A percentile compares a stretch with the other conserved stretches of the same genome.
Evolutionary conservation across 192 early-diverging fungal genomes (phyloP).

Genomic region (Thoreauomyces humboldtii): DNA sequence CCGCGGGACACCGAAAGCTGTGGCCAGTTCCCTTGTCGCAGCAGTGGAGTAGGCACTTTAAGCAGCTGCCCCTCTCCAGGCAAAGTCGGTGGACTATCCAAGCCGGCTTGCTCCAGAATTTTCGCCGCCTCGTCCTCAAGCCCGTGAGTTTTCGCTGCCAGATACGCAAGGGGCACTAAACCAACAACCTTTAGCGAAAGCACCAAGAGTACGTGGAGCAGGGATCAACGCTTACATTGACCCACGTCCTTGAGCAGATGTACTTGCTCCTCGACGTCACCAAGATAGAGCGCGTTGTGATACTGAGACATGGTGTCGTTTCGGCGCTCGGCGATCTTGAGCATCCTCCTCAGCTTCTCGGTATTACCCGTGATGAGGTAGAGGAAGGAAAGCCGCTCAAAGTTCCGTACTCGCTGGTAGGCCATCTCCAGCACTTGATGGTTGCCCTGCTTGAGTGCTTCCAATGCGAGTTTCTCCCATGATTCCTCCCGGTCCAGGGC

Average conservation of each 20-base stretch:
- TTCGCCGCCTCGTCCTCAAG: conserved; percentile 78
- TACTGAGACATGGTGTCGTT: conserved; percentile 86
- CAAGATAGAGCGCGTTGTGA: conserved; percentile 89
- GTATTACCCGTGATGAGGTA: conserved; percentile 90
- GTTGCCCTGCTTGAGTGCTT: conserved; percentile 89
- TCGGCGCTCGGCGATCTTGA: conserved; percentile 86
- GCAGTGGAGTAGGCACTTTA: conserved; percentile 68
- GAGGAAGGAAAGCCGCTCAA: conserved; percentile 91
- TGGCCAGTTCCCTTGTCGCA: conserved; percentile 86
- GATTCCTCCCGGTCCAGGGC: conserved; percentile 82
- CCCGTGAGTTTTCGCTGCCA: conserved; percentile 88
- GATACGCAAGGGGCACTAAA: conserved; percentile 82
- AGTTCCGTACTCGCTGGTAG: conserved; percentile 89
- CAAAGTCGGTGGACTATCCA: conserved; percentile 54
- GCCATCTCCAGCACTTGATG: conserved; percentile 85
- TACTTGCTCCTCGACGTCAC: conserved; percentile 90
- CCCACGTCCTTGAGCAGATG: conserved; percentile 80
- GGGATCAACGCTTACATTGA: conserved; percentile 58
- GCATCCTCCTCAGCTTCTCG: conserved; percentile 92
- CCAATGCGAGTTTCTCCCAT: conserved; percentile 85
- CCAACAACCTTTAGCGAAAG: background rate
- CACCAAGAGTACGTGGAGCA: background rate
- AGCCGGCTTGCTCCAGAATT: conserved; percentile 73
- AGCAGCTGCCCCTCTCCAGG: conserved; percentile 57
- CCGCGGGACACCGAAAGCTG: conserved; percentile 77